Evolutionary conservation across 129 eudicot species (phyloP).

Genomic region (Pseudognaphalium luteoalbum): DNA sequence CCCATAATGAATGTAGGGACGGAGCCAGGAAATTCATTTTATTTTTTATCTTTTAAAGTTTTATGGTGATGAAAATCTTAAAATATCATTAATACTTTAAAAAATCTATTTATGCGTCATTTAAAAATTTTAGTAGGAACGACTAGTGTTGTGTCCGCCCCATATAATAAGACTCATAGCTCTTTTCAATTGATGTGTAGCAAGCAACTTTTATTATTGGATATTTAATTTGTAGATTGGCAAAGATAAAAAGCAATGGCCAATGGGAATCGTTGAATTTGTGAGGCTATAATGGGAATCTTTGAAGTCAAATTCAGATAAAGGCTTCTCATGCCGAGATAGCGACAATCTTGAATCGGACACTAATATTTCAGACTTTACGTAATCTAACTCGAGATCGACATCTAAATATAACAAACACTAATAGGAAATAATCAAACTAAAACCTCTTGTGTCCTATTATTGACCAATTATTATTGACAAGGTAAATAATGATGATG

Average conservation of each 20-base stretch:
- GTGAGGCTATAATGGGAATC: conserved; percentile 8
- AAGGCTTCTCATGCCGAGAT: conserved; percentile 15
- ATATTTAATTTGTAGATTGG: neutral
- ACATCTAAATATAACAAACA: too few species aligned
- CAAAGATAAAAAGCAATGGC: neutral
- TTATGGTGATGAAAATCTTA: too few species aligned
- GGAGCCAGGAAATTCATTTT: too few species aligned
- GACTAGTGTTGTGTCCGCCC: too few species aligned
- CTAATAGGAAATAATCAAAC: neutral
- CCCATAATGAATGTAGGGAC: too few species aligned
- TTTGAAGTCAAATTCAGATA: neutral
- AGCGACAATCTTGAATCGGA: neutral
- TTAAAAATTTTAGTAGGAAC: too few species aligned
- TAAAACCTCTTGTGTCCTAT: neutral
- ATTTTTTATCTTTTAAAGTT: too few species aligned
- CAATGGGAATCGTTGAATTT: neutral
- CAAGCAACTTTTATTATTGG: too few species aligned
- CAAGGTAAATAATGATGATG: neutral
- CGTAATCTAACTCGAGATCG: too few species aligned
- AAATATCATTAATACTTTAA: too few species aligned
- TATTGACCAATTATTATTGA: neutral
- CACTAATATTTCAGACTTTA: neutral
- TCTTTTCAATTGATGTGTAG: neutral
- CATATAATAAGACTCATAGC: neutral
- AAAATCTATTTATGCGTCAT: too few species aligned